Evolutionary conservation across 2,329 filamentous ascomycete genomes (phyloP).

Genomic region (Dactylellina haptotyla): DNA sequence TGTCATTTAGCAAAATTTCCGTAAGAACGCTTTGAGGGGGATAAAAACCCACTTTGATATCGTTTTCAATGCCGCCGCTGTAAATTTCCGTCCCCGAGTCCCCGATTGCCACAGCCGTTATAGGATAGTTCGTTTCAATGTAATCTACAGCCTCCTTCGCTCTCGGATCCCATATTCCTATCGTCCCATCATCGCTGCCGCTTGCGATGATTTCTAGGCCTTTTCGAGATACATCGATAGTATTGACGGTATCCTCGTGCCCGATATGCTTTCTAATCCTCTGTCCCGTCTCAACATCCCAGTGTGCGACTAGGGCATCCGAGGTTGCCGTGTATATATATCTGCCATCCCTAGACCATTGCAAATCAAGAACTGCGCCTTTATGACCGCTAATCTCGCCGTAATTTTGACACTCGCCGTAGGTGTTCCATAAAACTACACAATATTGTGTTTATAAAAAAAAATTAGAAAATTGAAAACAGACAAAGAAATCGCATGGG

Average conservation of each 20-base stretch:
- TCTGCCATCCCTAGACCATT: constrained; percentile 95
- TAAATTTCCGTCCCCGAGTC: constrained; percentile 97
- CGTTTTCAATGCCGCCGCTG: constrained; percentile 93
- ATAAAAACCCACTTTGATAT: constrained; percentile 74
- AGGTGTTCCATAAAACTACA: constrained; percentile 89
- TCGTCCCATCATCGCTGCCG: constrained; percentile 90
- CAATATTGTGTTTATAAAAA: not conserved
- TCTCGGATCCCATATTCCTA: constrained; percentile 95
- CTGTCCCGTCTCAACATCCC: constrained; percentile 91
- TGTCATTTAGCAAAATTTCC: constrained; percentile 2
- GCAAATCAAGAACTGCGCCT: constrained; percentile 87
- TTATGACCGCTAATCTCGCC: constrained; percentile 88
- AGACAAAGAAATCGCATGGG: not conserved
- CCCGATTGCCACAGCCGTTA: constrained; percentile 89
- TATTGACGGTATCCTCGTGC: constrained; percentile 95
- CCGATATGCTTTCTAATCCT: constrained; percentile 91
- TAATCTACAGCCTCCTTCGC: constrained; percentile 88
- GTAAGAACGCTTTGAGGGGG: not conserved
- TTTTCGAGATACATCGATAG: constrained; percentile 84
- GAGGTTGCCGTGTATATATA: constrained; percentile 85
- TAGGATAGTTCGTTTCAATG: constrained; percentile 88
- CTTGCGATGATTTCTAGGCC: constrained; percentile 91
- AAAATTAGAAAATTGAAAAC: not conserved
- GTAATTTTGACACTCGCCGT: constrained; percentile 94
- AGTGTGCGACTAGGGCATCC: constrained; percentile 91